phyloP scores from a whole-genome alignment of 805 yeast species.

The Suhomyces kilbournensis region DNA sequence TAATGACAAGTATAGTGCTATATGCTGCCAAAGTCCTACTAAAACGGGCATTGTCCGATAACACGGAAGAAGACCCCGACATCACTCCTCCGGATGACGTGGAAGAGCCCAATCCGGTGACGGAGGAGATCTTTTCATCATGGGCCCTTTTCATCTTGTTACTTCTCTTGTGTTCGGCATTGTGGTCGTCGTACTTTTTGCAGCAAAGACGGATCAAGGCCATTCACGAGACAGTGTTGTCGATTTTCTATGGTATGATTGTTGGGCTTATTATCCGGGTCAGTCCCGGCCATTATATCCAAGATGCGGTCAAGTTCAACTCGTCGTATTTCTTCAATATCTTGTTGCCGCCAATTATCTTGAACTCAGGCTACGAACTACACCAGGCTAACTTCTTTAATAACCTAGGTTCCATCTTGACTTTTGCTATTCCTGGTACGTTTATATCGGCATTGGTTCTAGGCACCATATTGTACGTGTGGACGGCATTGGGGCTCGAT shows the following conservation, averaged over 20 bases:
- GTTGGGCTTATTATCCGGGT: slow-evolving; percentile 89
- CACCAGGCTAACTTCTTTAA: slow-evolving; percentile 94
- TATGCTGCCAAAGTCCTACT: slow-evolving; percentile 25
- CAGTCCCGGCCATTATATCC: slow-evolving; percentile 95
- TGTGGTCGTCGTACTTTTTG: slow-evolving; percentile 92
- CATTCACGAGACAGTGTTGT: slow-evolving; percentile 94
- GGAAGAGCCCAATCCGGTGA: slow-evolving; percentile 72
- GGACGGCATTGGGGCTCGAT: slow-evolving; percentile 91
- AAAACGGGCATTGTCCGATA: slow-evolving; percentile 32
- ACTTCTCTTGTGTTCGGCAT: slow-evolving; percentile 75
- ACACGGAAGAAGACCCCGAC: slow-evolving; percentile 42
- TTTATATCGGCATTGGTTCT: slow-evolving; percentile 86
- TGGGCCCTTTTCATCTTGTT: slow-evolving; percentile 94
- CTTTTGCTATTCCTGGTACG: slow-evolving; percentile 97
- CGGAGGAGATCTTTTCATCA: slow-evolving; percentile 93
- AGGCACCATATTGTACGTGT: slow-evolving; percentile 81
- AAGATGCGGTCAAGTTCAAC: slow-evolving; percentile 93
- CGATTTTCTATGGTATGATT: slow-evolving; percentile 95
- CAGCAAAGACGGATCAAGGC: slow-evolving; percentile 91
- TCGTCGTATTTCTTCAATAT: slow-evolving; percentile 92
- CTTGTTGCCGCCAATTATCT: slow-evolving; percentile 89
- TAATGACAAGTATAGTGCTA: slow-evolving; percentile 26
- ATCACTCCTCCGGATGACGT: slow-evolving; percentile 49
- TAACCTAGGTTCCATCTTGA: slow-evolving; percentile 84
- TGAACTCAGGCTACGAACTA: slow-evolving; percentile 93